phyloP scores from a whole-genome alignment of 495 filamentous ascomycete genomes.

The Cryomyces minteri region DNA sequence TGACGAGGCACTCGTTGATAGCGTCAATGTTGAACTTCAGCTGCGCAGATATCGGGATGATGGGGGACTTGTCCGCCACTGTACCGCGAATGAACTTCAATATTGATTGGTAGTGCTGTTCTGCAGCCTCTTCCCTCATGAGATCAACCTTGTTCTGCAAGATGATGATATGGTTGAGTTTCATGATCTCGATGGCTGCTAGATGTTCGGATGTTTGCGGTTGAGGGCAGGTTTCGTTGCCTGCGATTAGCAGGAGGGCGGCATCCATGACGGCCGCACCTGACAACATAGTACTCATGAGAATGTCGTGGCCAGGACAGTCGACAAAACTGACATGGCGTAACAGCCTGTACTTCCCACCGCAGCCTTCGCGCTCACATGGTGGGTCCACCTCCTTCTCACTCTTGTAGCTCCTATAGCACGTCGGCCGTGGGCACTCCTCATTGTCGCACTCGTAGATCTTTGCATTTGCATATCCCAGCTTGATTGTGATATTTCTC shows the following conservation, averaged over 20 bases:
- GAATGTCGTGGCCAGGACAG: constrained; percentile 99
- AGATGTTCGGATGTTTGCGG: constrained; percentile 98
- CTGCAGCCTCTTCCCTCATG: constrained; percentile 83
- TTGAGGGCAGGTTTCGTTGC: constrained; percentile 96
- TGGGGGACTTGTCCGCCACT: constrained; percentile 84
- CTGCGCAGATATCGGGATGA: constrained; percentile 96
- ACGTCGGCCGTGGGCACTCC: constrained; percentile 81
- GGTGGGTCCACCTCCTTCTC: constrained; percentile 94
- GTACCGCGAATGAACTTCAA: constrained; percentile 96
- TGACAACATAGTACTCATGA: constrained; percentile 99
- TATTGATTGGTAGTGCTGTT: constrained; percentile 87
- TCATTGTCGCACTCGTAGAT: constrained; percentile 95
- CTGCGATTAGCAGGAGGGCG: constrained; percentile 85
- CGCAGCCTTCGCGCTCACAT: constrained; percentile 85
- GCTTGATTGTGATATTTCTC: constrained; percentile 98
- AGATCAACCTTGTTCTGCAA: constrained; percentile 98
- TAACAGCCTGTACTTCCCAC: constrained; percentile 63
- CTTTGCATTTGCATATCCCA: constrained; percentile 98
- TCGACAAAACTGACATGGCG: constrained; percentile 84
- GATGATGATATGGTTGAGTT: constrained; percentile 94
- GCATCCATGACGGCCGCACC: constrained; percentile 99
- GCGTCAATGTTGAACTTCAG: constrained; percentile 99
- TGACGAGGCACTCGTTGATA: constrained; percentile 83
- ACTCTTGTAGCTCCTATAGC: constrained; percentile 94
- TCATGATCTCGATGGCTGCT: constrained; percentile 98